Base-by-base conservation (phyloP, 2,329 filamentous ascomycete genomes). In the Pyricularia sp. region DNA sequence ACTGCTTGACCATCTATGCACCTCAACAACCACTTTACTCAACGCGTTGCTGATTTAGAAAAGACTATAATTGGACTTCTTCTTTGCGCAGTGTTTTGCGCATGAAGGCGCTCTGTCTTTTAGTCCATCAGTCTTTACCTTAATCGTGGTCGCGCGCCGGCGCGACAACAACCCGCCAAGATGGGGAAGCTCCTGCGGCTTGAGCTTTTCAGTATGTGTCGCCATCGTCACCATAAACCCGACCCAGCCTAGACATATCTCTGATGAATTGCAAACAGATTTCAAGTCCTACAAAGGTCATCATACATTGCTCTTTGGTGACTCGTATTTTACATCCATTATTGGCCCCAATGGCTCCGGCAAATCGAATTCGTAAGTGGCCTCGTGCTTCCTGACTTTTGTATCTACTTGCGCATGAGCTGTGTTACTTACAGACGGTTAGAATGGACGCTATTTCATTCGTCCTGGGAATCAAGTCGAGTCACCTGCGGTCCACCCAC, bases 211-310 rank as follows among this genome's bases (percentile, higher is more conserved):
- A 97, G 91, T 94, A 81, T 69, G 87, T 80, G 28, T 16, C 64
- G 10, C 4, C 22, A 26, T 55, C 65, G 57, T 59, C 49, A 55
- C 60, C 57, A 62, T 60, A 28, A 26, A 53, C 31, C 61, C 33
- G 60, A 62, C 63, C 60, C 53, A 24, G 22, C 9, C 1, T 26
- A 10, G 24, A 57, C 9, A 12, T 26, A 16, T 24, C 26, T 57
- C 53, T 57, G 53, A 57, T 57, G 53, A 6, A 24, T 24, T 24
- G 13, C 53, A 26, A 62, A 31, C 72, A 94, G 90, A 99, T 81
- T 99, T 99, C 86, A 99, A 99, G 80, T 97, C 94, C 71, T 99
- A 99, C 81, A 96, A 96, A 77, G 94, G 93, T 66, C 93, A 97
- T 72, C 94, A 99, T 79, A 88, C 86, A 67, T 86, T 99, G 60